Conservation (phyloP, 805 yeast genomes). For the Lipomyces sp. region DNA sequence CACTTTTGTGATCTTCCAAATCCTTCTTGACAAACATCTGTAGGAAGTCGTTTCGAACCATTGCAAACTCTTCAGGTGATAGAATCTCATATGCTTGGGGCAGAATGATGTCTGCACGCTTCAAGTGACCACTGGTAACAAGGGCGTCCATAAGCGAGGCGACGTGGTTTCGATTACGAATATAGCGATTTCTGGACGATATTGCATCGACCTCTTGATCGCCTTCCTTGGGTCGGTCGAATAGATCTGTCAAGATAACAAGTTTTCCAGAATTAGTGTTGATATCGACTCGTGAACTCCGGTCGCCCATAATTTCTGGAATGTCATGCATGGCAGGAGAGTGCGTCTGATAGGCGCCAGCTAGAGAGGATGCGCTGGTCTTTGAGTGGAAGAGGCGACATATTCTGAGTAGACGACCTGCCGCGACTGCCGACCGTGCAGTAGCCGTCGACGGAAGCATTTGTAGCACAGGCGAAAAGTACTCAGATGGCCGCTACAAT, state of each 20-base stretch:
- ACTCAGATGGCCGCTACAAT: background rate
- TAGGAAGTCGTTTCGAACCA: constrained; percentile 28
- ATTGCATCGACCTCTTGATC: constrained; percentile 8
- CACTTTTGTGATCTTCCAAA: constrained; percentile 12
- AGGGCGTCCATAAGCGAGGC: constrained; percentile 38
- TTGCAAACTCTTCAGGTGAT: constrained; percentile 26
- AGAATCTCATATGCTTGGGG: constrained; percentile 19
- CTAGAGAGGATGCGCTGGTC: background rate
- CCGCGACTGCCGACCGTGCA: background rate
- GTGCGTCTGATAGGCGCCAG: constrained; percentile 2
- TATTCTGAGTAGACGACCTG: background rate
- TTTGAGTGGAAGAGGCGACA: background rate
- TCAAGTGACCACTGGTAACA: constrained; percentile 29
- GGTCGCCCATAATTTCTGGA: constrained; percentile 2
- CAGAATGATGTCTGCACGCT: constrained; percentile 36
- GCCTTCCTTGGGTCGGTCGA: constrained; percentile 9
- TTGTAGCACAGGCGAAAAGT: background rate
- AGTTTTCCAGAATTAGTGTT: constrained; percentile 20
- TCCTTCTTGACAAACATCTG: constrained; percentile 19
- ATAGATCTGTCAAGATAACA: constrained; percentile 21
- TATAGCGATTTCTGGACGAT: constrained; percentile 20
- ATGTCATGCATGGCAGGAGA: background rate
- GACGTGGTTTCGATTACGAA: constrained; percentile 19
- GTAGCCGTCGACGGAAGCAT: constrained; percentile 2
- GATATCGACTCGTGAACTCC: constrained; percentile 1